These are phyloP conservation scores for Phytophthora crassamura DNA, from an alignment of 352 stramenopile species.

Conservation along the genomic window DNA sequence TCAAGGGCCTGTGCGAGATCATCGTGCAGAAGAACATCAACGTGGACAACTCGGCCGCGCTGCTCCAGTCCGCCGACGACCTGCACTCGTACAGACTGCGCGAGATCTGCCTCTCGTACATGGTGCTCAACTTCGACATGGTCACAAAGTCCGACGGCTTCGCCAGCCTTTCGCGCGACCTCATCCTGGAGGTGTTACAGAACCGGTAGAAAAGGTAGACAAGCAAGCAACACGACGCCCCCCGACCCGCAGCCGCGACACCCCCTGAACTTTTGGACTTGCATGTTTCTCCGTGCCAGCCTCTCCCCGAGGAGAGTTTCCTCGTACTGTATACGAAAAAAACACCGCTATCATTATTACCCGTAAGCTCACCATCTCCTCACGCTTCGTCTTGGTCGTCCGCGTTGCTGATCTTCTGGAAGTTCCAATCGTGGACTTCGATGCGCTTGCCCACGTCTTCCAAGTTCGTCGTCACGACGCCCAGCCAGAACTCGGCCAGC, in stretches of 20 bases:
- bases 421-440: conserved; percentile 82
- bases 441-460: conserved; percentile 81
- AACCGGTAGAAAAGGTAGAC: conserved; percentile 79
- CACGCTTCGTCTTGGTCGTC: conserved; percentile 31
- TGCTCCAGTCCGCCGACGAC: conserved; percentile 89
- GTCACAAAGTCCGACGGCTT: conserved; percentile 93
- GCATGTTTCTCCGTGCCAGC: conserved; percentile 26
- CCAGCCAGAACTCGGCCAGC: conserved; percentile 76
- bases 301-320: conserved; percentile 27
- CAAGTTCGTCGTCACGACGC: conserved; percentile 63
- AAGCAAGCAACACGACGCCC: no score
- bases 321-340: conserved; percentile 43
- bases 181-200: conserved; percentile 91
- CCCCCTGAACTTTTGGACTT: conserved; percentile 27
- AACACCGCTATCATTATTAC: conserved; percentile 45
- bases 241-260: no score
- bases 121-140: conserved; percentile 91
- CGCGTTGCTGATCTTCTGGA: conserved; percentile 60
- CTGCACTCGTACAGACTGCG: conserved; percentile 83
- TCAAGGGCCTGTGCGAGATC: conserved; percentile 93
- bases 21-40: conserved; percentile 91
- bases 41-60: conserved; percentile 84
- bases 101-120: conserved; percentile 91
- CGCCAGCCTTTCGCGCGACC: conserved; percentile 78
- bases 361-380: conserved; percentile 5